Evolutionary conservation across 441 rosid genomes (phyloP).

Genomic region (Populus hybrid): DNA sequence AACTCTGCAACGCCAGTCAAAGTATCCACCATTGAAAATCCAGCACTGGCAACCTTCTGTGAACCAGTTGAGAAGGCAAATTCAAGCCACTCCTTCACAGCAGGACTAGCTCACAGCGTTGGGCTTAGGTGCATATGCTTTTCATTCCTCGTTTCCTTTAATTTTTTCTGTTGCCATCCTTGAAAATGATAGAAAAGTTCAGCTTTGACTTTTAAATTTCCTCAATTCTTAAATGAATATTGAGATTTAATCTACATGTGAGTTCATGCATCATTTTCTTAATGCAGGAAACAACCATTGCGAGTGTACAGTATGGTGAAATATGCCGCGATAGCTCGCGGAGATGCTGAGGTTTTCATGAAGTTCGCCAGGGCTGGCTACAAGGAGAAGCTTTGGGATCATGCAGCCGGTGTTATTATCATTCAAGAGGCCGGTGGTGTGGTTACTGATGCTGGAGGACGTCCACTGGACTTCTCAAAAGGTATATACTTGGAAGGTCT

Average conservation of each 20-base stretch:
- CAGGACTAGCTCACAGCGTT: conserved; percentile 66
- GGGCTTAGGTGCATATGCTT: conserved; percentile 46
- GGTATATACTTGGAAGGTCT: conserved; percentile 57
- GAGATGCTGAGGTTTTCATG: conserved; percentile 68
- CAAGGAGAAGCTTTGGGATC: conserved; percentile 86
- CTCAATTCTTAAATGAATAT: not conserved
- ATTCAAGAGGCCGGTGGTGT: conserved; percentile 70
- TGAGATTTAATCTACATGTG: not conserved
- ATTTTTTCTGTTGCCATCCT: not conserved
- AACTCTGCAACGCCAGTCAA: conserved; percentile 43
- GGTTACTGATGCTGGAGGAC: conserved; percentile 65
- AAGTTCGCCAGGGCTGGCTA: conserved; percentile 62
- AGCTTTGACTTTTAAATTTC: not conserved
- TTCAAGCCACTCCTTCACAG: conserved; percentile 65
- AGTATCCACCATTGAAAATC: conserved; percentile 57
- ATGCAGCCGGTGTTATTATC: conserved; percentile 60
- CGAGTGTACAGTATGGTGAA: conserved; percentile 77
- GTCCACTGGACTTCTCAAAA: conserved; percentile 51
- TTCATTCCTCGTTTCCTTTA: not conserved
- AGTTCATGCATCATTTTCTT: not conserved
- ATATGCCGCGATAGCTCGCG: conserved; percentile 71
- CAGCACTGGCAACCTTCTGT: conserved; percentile 63
- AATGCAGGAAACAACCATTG: conserved; percentile 55
- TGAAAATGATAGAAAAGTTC: not conserved
- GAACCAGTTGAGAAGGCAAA: conserved; percentile 71